phyloP scores from a whole-genome alignment of 306 rosid genomes.

The Pyrus pyrifolia region DNA sequence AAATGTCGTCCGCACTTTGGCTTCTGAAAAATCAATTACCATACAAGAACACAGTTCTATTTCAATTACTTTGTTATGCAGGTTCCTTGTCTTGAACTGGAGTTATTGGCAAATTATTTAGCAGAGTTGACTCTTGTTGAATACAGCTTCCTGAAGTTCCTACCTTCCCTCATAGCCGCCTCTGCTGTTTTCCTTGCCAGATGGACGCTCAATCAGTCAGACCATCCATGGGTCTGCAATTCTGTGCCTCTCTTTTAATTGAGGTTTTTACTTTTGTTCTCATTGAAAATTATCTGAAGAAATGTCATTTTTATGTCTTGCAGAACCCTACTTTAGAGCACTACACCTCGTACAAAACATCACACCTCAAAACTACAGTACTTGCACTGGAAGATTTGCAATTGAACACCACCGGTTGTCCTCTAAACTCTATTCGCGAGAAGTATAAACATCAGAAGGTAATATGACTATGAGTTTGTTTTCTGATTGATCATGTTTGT shows the following conservation, averaged over 20 bases:
- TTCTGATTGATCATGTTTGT: neutral
- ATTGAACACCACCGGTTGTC: conserved; percentile 46
- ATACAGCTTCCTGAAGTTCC: conserved; percentile 62
- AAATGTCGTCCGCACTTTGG: neutral
- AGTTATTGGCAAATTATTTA: conserved; percentile 74
- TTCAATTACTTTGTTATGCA: conserved; percentile 19
- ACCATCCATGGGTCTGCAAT: conserved; percentile 74
- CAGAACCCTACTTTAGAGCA: conserved; percentile 78
- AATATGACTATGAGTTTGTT: neutral
- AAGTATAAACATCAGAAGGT: conserved; percentile 80
- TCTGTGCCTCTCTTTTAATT: neutral
- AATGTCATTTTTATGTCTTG: conserved; percentile 15
- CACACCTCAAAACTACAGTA: conserved; percentile 59
- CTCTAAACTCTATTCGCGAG: conserved; percentile 60
- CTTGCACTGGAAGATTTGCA: conserved; percentile 69
- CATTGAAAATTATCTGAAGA: neutral
- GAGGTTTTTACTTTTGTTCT: neutral
- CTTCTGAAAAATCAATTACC: neutral
- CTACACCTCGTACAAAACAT: conserved; percentile 59
- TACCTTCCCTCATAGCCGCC: conserved; percentile 80
- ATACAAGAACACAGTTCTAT: neutral
- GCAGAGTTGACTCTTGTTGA: conserved; percentile 77
- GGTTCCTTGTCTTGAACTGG: conserved; percentile 56
- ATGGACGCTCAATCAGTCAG: conserved; percentile 71
- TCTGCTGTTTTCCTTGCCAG: conserved; percentile 86